phyloP scores from a whole-genome alignment of 192 early-diverging fungal genomes.

The Rhizoclosmatium globosum region DNA sequence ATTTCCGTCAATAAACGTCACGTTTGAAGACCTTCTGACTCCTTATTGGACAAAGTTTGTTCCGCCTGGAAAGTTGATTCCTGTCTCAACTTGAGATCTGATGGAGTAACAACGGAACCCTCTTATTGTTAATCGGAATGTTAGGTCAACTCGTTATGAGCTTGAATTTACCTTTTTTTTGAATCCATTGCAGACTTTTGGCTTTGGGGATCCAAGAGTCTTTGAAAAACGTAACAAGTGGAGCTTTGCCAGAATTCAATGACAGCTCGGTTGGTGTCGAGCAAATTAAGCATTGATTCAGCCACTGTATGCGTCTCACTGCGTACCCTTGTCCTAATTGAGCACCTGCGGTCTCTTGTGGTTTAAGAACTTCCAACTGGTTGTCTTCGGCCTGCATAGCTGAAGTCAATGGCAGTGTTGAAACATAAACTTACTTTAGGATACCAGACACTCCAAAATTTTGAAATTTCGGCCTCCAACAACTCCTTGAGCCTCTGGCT shows the following conservation, averaged over 20 bases:
- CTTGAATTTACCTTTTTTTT: too few species aligned
- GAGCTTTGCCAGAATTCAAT: not conserved
- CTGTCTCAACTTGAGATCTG: not conserved
- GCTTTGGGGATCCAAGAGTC: constrained; percentile 1
- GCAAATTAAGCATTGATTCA: not conserved
- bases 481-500: not conserved
- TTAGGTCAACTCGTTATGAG: too few species aligned
- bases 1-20: constrained; percentile 31
- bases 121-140: too few species aligned
- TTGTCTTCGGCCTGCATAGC: not conserved
- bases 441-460: constrained; percentile 41
- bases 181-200: not conserved
- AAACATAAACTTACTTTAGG: constrained; percentile 11
- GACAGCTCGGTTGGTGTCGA: not conserved
- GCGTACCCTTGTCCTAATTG: constrained; percentile 7
- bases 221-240: constrained; percentile 10
- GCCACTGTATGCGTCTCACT: not conserved
- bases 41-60: constrained; percentile 1
- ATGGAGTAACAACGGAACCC: not conserved
- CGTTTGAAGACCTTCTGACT: not conserved
- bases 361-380: not conserved
- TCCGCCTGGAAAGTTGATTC: not conserved
- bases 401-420: not conserved
- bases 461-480: constrained; percentile 26
- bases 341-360: not conserved